Percentiles rank a stretch among this genome's conserved stretches.
Evolutionary conservation across 2,329 filamentous ascomycete species (phyloP).

Genomic region (Didymella keratinophila): DNA sequence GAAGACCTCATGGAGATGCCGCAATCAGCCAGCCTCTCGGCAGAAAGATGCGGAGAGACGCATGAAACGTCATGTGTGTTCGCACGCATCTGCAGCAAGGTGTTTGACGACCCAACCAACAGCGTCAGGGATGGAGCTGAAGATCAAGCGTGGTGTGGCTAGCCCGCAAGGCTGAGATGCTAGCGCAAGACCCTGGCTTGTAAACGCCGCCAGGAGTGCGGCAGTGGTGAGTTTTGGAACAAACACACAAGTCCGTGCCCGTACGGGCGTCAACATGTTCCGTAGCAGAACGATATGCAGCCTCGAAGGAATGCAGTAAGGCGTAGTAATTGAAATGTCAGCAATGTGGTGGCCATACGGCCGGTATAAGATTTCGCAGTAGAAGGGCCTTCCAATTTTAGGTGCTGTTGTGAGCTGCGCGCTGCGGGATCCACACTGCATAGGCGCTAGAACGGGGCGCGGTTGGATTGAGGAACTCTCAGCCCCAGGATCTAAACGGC

Average conservation of each 20-base stretch:
- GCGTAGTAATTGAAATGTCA: neutral
- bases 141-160: conserved; percentile 7
- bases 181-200: conserved; percentile 16
- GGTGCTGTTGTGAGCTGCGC: conserved; percentile 7
- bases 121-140: conserved; percentile 18
- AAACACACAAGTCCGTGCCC: conserved; percentile 11
- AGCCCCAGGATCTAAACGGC: conserved; percentile 18
- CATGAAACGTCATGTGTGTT: conserved; percentile 2
- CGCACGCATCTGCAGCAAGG: conserved; percentile 10
- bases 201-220: conserved; percentile 9
- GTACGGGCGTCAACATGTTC: conserved; percentile 4
- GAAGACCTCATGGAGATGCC: neutral
- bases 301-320: neutral
- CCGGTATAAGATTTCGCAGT: neutral
- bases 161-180: conserved; percentile 11
- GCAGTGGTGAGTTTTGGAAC: conserved; percentile 18
- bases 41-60: conserved; percentile 2
- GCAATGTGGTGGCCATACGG: conserved; percentile 6
- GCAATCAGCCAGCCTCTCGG: conserved; percentile 8
- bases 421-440: conserved; percentile 8
- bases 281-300: conserved; percentile 2
- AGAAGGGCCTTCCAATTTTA: conserved; percentile 16
- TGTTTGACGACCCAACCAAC: conserved; percentile 17
- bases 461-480: conserved; percentile 14
- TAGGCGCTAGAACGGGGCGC: conserved; percentile 10